A percentile compares a stretch with the other conserved stretches of the same genome.
Evolutionary conservation across 179 eudicot genomes (phyloP).

Genomic region (Monotropa hypopitys): DNA sequence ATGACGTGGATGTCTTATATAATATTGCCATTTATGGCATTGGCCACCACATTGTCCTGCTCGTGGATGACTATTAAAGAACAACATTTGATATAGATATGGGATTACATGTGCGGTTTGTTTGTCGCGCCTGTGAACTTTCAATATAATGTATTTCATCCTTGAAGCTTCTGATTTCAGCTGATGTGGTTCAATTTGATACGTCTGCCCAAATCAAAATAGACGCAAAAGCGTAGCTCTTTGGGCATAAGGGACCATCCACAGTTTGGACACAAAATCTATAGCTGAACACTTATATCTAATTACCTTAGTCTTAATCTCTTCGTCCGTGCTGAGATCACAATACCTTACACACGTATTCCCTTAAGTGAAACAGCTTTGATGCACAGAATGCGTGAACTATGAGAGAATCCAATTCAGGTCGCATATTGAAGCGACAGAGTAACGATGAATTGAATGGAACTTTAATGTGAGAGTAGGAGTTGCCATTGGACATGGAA

Average conservation of each 20-base stretch:
- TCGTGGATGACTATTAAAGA: neutral
- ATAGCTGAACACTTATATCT: neutral
- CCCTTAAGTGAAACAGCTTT: neutral
- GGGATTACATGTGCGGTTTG: neutral
- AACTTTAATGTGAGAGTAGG: neutral
- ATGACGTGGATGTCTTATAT: neutral
- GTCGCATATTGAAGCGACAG: neutral
- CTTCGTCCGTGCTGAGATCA: neutral
- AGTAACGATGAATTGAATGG: neutral
- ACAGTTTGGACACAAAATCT: neutral
- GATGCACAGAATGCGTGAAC: neutral
- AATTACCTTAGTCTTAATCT: neutral
- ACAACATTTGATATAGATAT: neutral
- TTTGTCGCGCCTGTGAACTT: neutral
- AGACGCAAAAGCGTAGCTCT: neutral
- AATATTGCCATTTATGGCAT: neutral
- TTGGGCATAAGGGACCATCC: neutral
- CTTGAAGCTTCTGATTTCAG: neutral
- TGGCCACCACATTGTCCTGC: neutral
- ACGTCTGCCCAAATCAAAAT: neutral
- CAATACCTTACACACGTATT: neutral
- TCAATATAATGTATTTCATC: neutral
- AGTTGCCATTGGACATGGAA: neutral
- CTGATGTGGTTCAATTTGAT: neutral
- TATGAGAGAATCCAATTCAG: neutral